A percentile compares a stretch with the other conserved stretches of the same genome.
Evolutionary conservation across 176 grass and related monocot genomes (phyloP).

Genomic region (Metroxylon sagu): DNA sequence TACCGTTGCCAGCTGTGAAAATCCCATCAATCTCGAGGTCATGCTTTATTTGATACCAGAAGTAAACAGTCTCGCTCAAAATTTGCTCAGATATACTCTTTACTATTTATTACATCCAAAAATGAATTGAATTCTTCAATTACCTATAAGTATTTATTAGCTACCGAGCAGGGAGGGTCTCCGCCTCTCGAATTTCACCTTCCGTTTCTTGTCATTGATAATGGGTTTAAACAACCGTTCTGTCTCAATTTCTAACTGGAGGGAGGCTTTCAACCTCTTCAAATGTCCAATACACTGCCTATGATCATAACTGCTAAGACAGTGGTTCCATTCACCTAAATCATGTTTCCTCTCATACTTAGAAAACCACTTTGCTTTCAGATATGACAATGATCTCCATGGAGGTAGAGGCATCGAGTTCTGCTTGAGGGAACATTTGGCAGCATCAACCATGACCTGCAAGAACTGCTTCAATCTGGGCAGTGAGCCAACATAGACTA

Average conservation of each 20-base stretch:
- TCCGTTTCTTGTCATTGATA: constrained; percentile 55
- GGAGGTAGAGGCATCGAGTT: constrained; percentile 98
- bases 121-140: not conserved
- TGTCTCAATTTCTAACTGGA: constrained; percentile 40
- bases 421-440: constrained; percentile 86
- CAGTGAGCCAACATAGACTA: constrained; percentile 61
- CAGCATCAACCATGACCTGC: constrained; percentile 83
- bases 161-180: constrained; percentile 42
- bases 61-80: not conserved
- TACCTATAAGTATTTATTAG: constrained; percentile 17
- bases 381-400: constrained; percentile 85
- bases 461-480: constrained; percentile 69
- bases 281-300: constrained; percentile 48
- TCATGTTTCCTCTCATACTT: constrained; percentile 55
- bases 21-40: constrained; percentile 8
- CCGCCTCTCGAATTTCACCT: constrained; percentile 35
- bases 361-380: constrained; percentile 77
- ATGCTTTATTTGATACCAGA: constrained; percentile 4
- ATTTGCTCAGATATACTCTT: not conserved
- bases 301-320: constrained; percentile 23
- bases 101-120: not conserved
- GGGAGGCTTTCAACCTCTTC: constrained; percentile 47
- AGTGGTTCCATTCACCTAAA: constrained; percentile 2
- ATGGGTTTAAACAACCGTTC: constrained; percentile 40
- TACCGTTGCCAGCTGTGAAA: constrained; percentile 9